phyloP scores from a whole-genome alignment of 2,329 filamentous ascomycete genomes.

The Pseudocercospora musae region DNA sequence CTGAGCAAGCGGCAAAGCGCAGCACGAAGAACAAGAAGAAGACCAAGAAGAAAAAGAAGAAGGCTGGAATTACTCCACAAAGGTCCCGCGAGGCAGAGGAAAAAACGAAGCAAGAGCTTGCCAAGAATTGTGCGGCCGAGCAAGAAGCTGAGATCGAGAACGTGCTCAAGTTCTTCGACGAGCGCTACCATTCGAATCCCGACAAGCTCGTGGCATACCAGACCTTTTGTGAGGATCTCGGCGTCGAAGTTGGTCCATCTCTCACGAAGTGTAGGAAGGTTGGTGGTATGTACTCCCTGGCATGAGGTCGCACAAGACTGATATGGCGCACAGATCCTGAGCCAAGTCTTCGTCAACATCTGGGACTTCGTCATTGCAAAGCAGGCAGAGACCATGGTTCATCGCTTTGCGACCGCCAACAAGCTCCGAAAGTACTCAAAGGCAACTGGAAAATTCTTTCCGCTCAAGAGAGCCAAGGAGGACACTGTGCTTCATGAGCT shows the following conservation, averaged over 20 bases:
- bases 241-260: constrained; percentile 8
- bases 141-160: not conserved
- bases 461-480: constrained; percentile 21
- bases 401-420: constrained; percentile 5
- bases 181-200: constrained; percentile 2
- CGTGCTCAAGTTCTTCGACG: constrained; percentile 7
- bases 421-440: constrained; percentile 20
- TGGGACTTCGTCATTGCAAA: constrained; percentile 20
- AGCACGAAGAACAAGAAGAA: too few species aligned
- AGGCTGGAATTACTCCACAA: too few species aligned
- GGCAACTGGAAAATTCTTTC: constrained; percentile 15
- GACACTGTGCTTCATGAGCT: constrained; percentile 16
- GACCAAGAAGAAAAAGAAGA: too few species aligned
- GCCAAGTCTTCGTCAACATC: constrained; percentile 11
- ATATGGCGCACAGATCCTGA: not conserved
- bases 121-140: not conserved
- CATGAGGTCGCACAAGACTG: not conserved
- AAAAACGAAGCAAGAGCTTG: too few species aligned
- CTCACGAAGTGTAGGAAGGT: constrained; percentile 26
- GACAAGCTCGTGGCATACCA: constrained; percentile 15
- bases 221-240: constrained; percentile 21
- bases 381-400: not conserved
- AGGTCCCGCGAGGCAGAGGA: too few species aligned
- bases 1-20: too few species aligned
- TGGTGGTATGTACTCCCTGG: not conserved